These are phyloP conservation scores for Linanthus parryae DNA, from an alignment of 148 eudicot species.

Conservation along the genomic window DNA sequence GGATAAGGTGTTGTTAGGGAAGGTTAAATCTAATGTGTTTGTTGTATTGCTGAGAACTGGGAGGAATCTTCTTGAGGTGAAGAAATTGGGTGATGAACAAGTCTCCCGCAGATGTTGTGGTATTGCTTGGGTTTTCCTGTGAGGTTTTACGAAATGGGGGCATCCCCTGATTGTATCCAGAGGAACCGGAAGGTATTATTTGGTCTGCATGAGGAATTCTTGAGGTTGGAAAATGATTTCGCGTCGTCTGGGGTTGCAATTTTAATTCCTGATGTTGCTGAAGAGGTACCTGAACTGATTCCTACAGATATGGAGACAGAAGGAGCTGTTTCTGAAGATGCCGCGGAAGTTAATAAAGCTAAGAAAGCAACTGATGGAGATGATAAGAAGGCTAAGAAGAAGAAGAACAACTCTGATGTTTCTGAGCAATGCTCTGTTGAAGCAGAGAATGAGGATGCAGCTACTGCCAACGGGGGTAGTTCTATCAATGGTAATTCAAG, in stretches of 20 bases:
- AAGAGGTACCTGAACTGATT: constrained; percentile 50
- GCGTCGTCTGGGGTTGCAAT: constrained; percentile 43
- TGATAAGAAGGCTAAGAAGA: constrained; percentile 18
- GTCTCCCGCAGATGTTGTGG: constrained; percentile 18
- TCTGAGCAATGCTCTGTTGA: too few species aligned
- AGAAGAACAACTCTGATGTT: too few species aligned
- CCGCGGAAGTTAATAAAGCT: too few species aligned
- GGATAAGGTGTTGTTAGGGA: constrained; percentile 63
- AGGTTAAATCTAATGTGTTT: constrained; percentile 59
- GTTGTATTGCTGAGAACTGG: constrained; percentile 55
- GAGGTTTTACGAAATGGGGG: constrained; percentile 58
- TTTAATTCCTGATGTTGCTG: constrained; percentile 40
- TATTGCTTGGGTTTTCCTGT: constrained; percentile 49
- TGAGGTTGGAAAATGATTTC: constrained; percentile 78
- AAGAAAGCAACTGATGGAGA: constrained; percentile 17
- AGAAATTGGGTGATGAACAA: constrained; percentile 26
- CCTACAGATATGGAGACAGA: constrained; percentile 25
- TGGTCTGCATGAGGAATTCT: constrained; percentile 59
- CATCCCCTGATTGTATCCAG: constrained; percentile 62
- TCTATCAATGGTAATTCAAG: too few species aligned
- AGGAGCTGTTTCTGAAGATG: constrained; percentile 12
- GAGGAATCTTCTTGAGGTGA: constrained; percentile 34
- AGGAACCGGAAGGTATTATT: constrained; percentile 78
- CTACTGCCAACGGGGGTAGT: constrained; percentile 18
- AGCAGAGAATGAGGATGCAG: constrained; percentile 19